Evolutionary conservation across 140 eudicot genomes (phyloP), one percentile per base, ranked within the genome.

Genomic region (Erigeron philadelphicus): DNA sequence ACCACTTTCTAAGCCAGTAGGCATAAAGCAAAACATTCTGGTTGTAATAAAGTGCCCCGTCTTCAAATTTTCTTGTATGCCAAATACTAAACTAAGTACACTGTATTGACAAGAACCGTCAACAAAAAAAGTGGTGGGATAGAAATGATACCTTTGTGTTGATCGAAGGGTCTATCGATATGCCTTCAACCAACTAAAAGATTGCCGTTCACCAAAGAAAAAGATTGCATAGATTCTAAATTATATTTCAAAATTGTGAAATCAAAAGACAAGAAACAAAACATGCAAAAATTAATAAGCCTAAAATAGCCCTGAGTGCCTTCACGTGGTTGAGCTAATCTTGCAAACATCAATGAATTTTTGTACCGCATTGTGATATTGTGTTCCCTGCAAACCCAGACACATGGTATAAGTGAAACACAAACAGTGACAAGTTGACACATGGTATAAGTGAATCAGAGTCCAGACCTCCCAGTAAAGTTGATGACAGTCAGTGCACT

Each of bases 401-500:
- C 56, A 55, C 6, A 53, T 21, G 25, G 68, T 17, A 12, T 49
- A 19, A 46, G 41, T 0, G 8, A 21, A 49, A 25, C 47, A 61
- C 47, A 31, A 41, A 13, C n/a, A 12, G 46, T 61, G 46, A 8
- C 19, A 16, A 41, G 7, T 11, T 8, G 15, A 50, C 1, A 67
- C 18, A 17, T n/a, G n/a, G n/a, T n/a, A n/a, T n/a, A n/a, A n/a
- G n/a, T n/a, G 31, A 5, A 10, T 46, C 58, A 13, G 38, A 31
- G 38, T 31, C 38, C 4, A 31, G 38, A 89, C 98, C 96, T 93
- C 98, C 98, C 98, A 93, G 68, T 93, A 89, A 50, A 93, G 95
- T 73, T 93, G 95, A 78, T 89, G 76, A 90, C 98, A 93, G 78
- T 93, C 95, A 72, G 70, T 93, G 84, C 98, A 93, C 75, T 92